phyloP scores from a whole-genome alignment of 805 yeast species.

The Cyberlindnera saturnus region DNA sequence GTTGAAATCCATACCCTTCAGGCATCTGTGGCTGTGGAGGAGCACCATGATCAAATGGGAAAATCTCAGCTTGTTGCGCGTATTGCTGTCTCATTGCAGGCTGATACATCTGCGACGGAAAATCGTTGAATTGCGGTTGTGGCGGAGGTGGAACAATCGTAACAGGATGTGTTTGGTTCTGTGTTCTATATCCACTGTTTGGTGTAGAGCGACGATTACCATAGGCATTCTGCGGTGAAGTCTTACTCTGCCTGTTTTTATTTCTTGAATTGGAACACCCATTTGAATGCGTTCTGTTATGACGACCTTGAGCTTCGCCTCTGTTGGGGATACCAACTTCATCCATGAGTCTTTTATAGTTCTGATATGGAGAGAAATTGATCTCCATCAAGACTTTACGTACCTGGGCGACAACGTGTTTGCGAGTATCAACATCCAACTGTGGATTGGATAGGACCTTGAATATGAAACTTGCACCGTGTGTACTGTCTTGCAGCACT shows the following conservation, averaged over 20 bases:
- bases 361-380: conserved; percentile 53
- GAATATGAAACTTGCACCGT: conserved; percentile 74
- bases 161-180: background rate
- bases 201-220: conserved; percentile 8
- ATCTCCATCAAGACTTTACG: conserved; percentile 56
- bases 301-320: conserved; percentile 13
- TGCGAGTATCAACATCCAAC: conserved; percentile 49
- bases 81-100: background rate
- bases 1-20: conserved; percentile 3
- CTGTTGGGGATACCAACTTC: conserved; percentile 66
- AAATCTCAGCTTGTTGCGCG: conserved; percentile 5
- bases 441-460: conserved; percentile 73
- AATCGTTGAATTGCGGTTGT: conserved; percentile 5
- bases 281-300: conserved; percentile 21
- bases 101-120: background rate
- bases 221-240: conserved; percentile 14
- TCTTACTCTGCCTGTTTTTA: conserved; percentile 12
- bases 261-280: conserved; percentile 8
- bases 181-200: conserved; percentile 1
- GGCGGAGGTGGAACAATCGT: background rate
- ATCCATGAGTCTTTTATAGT: conserved; percentile 81
- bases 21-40: background rate
- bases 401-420: conserved; percentile 53
- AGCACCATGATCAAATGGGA: conserved; percentile 4
- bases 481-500: conserved; percentile 58